These are phyloP conservation scores for Cyclocybe cylindracea DNA, from an alignment of 768 basidiomycete genomes.

Conservation along the genomic window DNA sequence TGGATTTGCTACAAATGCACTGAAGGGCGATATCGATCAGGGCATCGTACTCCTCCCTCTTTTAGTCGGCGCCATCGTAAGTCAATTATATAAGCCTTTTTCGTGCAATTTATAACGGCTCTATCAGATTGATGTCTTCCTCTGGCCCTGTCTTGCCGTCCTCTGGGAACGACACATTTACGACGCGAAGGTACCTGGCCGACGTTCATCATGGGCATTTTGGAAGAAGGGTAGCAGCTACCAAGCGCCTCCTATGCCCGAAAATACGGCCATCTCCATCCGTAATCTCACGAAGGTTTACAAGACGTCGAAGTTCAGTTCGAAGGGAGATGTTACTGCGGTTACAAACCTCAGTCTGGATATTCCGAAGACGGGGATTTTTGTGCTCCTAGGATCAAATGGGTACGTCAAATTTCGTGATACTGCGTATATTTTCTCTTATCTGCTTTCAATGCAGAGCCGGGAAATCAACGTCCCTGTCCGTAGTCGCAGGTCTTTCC, in stretches of 20 bases:
- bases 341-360: constrained; percentile 66
- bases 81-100: constrained; percentile 18
- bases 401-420: constrained; percentile 38
- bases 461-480: constrained; percentile 75
- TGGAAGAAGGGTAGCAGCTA: constrained; percentile 26
- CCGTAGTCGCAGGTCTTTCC: constrained; percentile 64
- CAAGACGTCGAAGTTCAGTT: constrained; percentile 46
- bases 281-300: constrained; percentile 62
- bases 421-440: background rate
- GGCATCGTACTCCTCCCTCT: constrained; percentile 55
- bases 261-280: constrained; percentile 60
- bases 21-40: constrained; percentile 63
- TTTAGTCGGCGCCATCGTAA: constrained; percentile 65
- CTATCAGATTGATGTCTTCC: constrained; percentile 63
- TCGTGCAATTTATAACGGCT: background rate
- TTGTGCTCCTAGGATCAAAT: constrained; percentile 74
- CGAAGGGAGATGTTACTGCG: constrained; percentile 56
- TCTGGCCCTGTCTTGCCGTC: constrained; percentile 71
- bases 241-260: constrained; percentile 24
- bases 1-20: constrained; percentile 50
- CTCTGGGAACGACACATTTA: constrained; percentile 62
- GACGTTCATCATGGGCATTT: constrained; percentile 31
- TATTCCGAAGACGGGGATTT: constrained; percentile 75
- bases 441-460: constrained; percentile 44
- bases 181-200: constrained; percentile 46